Conservation (phyloP, 257 asterid genomes). For the Ilex aquifolium region DNA sequence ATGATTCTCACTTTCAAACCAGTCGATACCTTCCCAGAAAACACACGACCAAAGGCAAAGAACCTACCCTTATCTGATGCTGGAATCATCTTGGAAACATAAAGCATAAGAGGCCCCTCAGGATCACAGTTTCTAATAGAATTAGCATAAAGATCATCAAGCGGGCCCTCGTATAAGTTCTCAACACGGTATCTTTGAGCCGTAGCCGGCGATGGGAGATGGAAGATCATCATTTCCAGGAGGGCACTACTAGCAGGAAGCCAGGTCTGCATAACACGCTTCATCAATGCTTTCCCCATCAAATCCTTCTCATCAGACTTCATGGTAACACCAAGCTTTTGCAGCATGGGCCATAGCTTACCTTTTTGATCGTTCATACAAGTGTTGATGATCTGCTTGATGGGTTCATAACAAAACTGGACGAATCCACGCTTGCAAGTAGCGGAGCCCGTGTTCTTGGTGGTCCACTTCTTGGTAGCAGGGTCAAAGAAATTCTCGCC, state of each 20-base stretch:
- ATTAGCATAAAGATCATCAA: constrained; percentile 33
- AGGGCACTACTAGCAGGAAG: constrained; percentile 46
- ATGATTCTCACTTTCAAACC: constrained; percentile 53
- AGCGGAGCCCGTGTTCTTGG: constrained; percentile 38
- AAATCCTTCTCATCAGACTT: constrained; percentile 44
- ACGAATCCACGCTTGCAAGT: constrained; percentile 49
- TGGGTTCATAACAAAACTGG: constrained; percentile 50
- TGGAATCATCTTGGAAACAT: constrained; percentile 46
- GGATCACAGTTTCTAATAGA: constrained; percentile 49
- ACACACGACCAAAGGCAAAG: constrained; percentile 47
- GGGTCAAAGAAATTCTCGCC: constrained; percentile 57
- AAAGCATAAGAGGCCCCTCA: constrained; percentile 42
- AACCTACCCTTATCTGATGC: constrained; percentile 45
- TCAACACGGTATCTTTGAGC: constrained; percentile 52
- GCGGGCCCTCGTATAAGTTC: constrained; percentile 46
- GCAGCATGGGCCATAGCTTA: constrained; percentile 44
- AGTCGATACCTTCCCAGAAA: constrained; percentile 37
- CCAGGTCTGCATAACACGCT: constrained; percentile 59
- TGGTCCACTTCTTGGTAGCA: constrained; percentile 48
- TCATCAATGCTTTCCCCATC: constrained; percentile 49
- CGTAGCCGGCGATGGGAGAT: constrained; percentile 43
- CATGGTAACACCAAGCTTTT: constrained; percentile 37
- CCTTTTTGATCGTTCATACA: constrained; percentile 40
- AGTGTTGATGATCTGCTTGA: constrained; percentile 35
- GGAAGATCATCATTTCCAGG: constrained; percentile 56